Conservation (phyloP, 2,329 filamentous ascomycete species). For the Alternaria ethzedia region DNA sequence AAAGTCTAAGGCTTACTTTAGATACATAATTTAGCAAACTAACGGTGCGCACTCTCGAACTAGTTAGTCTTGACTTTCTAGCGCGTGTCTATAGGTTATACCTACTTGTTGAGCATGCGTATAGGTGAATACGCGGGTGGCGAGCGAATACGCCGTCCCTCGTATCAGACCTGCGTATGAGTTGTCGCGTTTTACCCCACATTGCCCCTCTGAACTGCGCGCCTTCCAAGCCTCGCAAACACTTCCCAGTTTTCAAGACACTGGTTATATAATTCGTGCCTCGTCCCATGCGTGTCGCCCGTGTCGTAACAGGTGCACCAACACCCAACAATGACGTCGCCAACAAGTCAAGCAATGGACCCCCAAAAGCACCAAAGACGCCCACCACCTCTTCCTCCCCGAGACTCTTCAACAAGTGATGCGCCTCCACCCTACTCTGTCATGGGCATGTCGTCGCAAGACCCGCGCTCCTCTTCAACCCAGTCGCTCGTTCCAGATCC, state of each 20-base stretch:
- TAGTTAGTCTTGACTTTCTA: neutral
- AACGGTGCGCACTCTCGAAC: neutral
- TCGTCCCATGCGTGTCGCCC: constrained; percentile 11
- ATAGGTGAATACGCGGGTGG: neutral
- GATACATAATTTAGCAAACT: too few relatives aligned
- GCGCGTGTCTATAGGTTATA: neutral
- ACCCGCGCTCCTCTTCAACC: constrained; percentile 55
- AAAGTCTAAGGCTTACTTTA: neutral
- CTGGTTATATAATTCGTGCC: constrained; percentile 1
- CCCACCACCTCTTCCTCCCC: constrained; percentile 45
- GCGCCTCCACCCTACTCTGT: constrained; percentile 26
- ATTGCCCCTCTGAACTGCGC: constrained; percentile 5
- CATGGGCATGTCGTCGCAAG: constrained; percentile 41
- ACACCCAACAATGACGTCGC: constrained; percentile 30
- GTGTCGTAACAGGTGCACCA: constrained; percentile 4
- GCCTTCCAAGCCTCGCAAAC: constrained; percentile 1
- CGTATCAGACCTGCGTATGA: neutral
- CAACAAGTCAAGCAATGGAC: neutral
- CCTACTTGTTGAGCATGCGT: neutral
- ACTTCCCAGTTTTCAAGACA: neutral
- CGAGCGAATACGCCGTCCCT: neutral
- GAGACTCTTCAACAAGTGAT: constrained; percentile 18
- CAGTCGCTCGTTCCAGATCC: constrained; percentile 53
- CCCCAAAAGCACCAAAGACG: constrained; percentile 13
- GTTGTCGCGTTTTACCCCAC: constrained; percentile 2